A percentile compares a stretch with the other conserved stretches of the same genome.
Conservation (phyloP, 768 basidiomycete species). For the Russula virescens region DNA sequence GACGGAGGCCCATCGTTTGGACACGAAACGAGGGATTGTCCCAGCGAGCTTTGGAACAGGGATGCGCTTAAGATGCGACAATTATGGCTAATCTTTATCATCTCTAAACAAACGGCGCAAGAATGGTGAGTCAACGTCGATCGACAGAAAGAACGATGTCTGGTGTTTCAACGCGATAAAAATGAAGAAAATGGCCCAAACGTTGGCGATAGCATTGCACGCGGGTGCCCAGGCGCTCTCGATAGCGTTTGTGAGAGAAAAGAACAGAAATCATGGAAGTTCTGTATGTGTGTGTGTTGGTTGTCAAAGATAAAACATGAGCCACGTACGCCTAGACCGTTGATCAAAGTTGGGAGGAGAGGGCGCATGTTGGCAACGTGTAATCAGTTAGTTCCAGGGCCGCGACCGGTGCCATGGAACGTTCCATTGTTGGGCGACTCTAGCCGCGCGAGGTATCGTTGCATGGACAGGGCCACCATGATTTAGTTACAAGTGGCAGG, state of each 20-base stretch:
- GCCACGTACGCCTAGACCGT: background rate
- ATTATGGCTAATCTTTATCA: conserved; percentile 4
- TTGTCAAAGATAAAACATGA: too few relatives aligned
- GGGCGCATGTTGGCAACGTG: background rate
- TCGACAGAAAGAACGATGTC: background rate
- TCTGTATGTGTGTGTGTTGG: too few relatives aligned
- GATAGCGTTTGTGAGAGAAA: background rate
- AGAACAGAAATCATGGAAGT: too few relatives aligned
- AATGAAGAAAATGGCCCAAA: background rate
- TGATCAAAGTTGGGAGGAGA: background rate
- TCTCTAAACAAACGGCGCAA: conserved; percentile 1
- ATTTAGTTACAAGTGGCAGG: too few relatives aligned
- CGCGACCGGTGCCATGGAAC: background rate
- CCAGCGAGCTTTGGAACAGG: conserved; percentile 2
- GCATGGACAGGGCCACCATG: too few relatives aligned
- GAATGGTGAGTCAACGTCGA: background rate
- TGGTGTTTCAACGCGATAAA: background rate
- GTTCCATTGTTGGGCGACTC: background rate
- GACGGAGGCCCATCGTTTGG: conserved; percentile 6
- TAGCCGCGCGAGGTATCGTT: background rate
- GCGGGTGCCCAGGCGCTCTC: background rate
- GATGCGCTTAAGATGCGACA: background rate
- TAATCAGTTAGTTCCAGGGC: background rate
- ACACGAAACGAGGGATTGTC: background rate
- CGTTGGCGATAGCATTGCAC: background rate